Conservation (phyloP, 352 stramenopile species). For the Phytophthora litchii region DNA sequence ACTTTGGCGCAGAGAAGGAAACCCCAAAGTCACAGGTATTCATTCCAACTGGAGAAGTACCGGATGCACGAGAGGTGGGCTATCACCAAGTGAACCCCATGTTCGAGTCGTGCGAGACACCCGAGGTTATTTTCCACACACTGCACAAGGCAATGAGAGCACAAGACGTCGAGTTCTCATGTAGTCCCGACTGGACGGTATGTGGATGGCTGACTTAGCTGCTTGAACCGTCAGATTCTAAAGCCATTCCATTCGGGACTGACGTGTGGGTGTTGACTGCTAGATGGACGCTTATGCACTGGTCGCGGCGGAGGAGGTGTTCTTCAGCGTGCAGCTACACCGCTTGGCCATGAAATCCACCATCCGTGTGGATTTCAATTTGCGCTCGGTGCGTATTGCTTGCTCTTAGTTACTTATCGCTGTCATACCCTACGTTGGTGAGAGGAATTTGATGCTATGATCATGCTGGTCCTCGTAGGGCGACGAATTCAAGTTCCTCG, state of each 20-base stretch:
- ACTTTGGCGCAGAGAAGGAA: conserved; percentile 25
- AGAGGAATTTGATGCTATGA: conserved; percentile 28
- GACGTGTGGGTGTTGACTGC: conserved; percentile 13
- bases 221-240: neutral
- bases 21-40: conserved; percentile 27
- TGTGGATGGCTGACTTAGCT: conserved; percentile 14
- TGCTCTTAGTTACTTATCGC: conserved; percentile 1
- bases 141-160: conserved; percentile 52
- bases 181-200: conserved; percentile 68
- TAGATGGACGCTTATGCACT: conserved; percentile 75
- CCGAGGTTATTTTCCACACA: conserved; percentile 51
- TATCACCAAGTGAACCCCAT: conserved; percentile 75
- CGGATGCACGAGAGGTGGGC: conserved; percentile 46
- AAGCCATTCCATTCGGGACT: conserved; percentile 3
- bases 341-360: conserved; percentile 50
- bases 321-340: conserved; percentile 65
- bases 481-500: conserved; percentile 69
- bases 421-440: neutral
- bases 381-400: conserved; percentile 48
- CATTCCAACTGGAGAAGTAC: conserved; percentile 55
- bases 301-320: conserved; percentile 70
- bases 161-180: conserved; percentile 59
- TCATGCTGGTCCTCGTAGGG: conserved; percentile 40
- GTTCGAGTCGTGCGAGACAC: conserved; percentile 69
- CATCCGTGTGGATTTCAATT: conserved; percentile 78